These are phyloP conservation scores for Hirschfeldia incana DNA, from an alignment of 345 rosid genomes.

Conservation along the genomic window DNA sequence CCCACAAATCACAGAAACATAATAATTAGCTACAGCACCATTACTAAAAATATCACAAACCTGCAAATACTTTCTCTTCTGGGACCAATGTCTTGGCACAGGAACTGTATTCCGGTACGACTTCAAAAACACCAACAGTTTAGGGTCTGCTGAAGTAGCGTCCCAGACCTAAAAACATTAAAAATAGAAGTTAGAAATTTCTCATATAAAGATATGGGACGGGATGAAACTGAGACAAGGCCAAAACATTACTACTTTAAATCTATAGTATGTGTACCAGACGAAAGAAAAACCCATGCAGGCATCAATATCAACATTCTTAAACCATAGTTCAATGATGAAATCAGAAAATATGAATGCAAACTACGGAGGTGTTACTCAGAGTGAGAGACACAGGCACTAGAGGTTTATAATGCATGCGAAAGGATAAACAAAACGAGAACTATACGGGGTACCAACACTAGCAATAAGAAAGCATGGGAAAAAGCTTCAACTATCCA, in stretches of 20 bases:
- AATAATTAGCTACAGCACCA: slow-evolving; percentile 28
- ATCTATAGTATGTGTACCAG: background rate
- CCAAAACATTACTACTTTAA: background rate
- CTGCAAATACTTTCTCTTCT: slow-evolving; percentile 98
- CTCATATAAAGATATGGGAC: background rate
- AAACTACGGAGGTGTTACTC: background rate
- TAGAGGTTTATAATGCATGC: background rate
- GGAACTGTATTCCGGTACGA: slow-evolving; percentile 95
- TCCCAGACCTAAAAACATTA: slow-evolving; percentile 87
- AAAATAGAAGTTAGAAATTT: background rate
- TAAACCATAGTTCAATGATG: background rate
- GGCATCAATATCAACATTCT: background rate
- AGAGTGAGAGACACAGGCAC: background rate
- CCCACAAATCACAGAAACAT: slow-evolving; percentile 54
- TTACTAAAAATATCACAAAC: slow-evolving; percentile 51
- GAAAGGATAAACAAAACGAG: background rate
- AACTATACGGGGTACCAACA: background rate
- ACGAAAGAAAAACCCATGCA: background rate
- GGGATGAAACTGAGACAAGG: background rate
- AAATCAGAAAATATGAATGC: background rate
- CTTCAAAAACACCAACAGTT: slow-evolving; percentile 88
- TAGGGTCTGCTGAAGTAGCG: slow-evolving; percentile 97
- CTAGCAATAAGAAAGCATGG: background rate
- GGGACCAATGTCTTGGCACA: slow-evolving; percentile 99
- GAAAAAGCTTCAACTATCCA: background rate